Evolutionary conservation across 208 protist species (phyloP), one percentile per base, ranked within the genome.

Genomic region (Tetramitus jugosus): DNA sequence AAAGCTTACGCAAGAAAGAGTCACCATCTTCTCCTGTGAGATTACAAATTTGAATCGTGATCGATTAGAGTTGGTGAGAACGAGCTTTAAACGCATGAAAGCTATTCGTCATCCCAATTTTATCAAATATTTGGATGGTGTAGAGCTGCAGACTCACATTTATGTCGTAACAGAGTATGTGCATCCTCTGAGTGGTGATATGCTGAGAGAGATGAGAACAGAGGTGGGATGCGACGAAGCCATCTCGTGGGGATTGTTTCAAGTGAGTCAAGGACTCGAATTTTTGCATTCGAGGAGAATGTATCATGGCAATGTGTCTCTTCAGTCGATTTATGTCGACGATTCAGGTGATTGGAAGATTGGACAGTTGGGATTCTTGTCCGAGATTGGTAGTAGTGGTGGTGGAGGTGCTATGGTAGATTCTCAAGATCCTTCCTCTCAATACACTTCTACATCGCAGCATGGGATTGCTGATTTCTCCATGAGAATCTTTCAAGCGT

Each of bases 281-380:
- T 82, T 86, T 20, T 78, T 95, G n/a, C 90, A 95, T 60, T 65
- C 74, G 0, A 91, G 92, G 62, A 80, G 84, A 49, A 77, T 95
- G 23, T 72, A 90, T 52, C 91, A 95, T 83, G 87, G 87, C 49
- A 93, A 92, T 74, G 84, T 92, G 0, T 83, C 81, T 71, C 79
- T 60, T 33, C 83, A 90, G 39, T 80, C 89, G 2, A 82, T 95
- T 31, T 95, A 85, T 82, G 84, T 92, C 13, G 60, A 85, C 20
- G 60, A 68, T n/a, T 81, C 80, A n/a, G 90, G 90, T 29, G 84
- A 87, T 77, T 95, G 91, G 90, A 76, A 86, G 0, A 81, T 95
- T 1, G 93, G 87, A 76, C 89, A 90, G 0, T 76, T 94, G 13
- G 91, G 64, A 93, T 85, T 80, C 92, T 3, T 81, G 83, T 10